These are phyloP conservation scores for Trichoderma hamatum DNA, from an alignment of 2,329 filamentous ascomycete species.

Conservation along the genomic window DNA sequence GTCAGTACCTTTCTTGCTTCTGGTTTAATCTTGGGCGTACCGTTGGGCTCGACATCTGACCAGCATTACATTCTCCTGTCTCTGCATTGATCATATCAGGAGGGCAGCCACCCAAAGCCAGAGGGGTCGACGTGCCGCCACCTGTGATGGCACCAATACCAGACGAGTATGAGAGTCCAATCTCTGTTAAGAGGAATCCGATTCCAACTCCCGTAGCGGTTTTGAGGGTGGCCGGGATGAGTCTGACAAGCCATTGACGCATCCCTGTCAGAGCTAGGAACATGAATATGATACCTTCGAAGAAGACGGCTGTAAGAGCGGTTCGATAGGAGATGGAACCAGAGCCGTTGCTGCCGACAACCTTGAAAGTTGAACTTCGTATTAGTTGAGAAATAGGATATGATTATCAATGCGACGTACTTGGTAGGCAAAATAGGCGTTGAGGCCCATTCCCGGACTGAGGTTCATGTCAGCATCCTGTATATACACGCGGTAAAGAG, in stretches of 20 bases:
- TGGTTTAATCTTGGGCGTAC: constrained; percentile 42
- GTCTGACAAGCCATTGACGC: constrained; percentile 71
- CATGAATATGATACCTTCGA: constrained; percentile 67
- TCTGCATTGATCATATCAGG: constrained; percentile 52
- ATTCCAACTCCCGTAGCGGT: constrained; percentile 68
- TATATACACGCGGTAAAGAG: accelerated
- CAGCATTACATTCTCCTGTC: constrained; percentile 55
- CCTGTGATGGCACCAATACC: constrained; percentile 84
- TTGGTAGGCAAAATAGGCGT: constrained; percentile 69
- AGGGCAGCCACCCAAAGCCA: constrained; percentile 76
- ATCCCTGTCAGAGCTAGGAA: constrained; percentile 67
- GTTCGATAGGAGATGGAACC: constrained; percentile 61
- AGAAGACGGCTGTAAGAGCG: constrained; percentile 65
- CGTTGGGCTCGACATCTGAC: constrained; percentile 77
- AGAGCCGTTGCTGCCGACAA: constrained; percentile 62
- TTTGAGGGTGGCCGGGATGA: constrained; percentile 67
- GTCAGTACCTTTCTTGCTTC: constrained; percentile 16
- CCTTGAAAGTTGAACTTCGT: constrained; percentile 34
- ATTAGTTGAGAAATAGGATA: neutral
- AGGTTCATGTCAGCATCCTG: neutral
- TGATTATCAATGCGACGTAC: constrained; percentile 23
- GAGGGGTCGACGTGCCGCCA: constrained; percentile 63
- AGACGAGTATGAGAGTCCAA: constrained; percentile 73
- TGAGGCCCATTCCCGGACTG: constrained; percentile 69
- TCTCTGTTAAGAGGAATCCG: constrained; percentile 65